Evolutionary conservation across 306 rosid species (phyloP), one percentile per base, ranked within the genome.

Genomic region (Prunus campanulata): DNA sequence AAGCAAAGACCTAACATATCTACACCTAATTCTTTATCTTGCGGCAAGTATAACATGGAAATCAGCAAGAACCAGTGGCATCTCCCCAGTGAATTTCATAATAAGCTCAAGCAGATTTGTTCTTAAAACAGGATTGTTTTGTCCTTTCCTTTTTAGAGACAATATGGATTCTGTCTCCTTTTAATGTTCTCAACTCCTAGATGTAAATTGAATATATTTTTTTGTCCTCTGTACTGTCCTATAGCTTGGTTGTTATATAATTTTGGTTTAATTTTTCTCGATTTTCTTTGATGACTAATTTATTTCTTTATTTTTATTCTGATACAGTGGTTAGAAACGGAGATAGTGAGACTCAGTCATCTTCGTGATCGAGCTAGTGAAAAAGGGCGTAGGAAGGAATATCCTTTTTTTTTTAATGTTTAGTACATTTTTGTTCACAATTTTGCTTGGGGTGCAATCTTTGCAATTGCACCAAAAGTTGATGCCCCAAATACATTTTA

Each of bases 341-440:
- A 96, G 89, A 87, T 78, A 35, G 87, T 93, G 60, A 88, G 99
- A 84, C 90, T 96, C 66, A 87, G 90, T 78, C 99, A 96, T 85
- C 99, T 96, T 81, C 91, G 99, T 77, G 99, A 96, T 83, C 94
- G 99, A 87, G 99, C 99, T 69, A 96, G 99, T 85, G 99, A 96
- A 80, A 91, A 83, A 76, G 99, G 99, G 55, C 93, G 90, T 20
- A 82, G 93, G 77, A 96, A 93, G 81, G 98, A 96, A 96, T 96
- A 96, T 96, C 99, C 99, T 96, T 91, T 77, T 80, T 80, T 32
- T 57, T 24, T 71, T 27, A 30, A 32, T 30, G 18, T 35, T 25
- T 52, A 39, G 32, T 56, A 27, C 16, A 22, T 24, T 49, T 75
- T 30, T 65, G 49, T 32, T 10, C 25, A 9, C 25, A 65, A 25